A percentile compares a stretch with the other conserved stretches of the same genome.
phyloP scores from a whole-genome alignment of 2,329 filamentous ascomycete genomes.

The Fusarium devonianum region DNA sequence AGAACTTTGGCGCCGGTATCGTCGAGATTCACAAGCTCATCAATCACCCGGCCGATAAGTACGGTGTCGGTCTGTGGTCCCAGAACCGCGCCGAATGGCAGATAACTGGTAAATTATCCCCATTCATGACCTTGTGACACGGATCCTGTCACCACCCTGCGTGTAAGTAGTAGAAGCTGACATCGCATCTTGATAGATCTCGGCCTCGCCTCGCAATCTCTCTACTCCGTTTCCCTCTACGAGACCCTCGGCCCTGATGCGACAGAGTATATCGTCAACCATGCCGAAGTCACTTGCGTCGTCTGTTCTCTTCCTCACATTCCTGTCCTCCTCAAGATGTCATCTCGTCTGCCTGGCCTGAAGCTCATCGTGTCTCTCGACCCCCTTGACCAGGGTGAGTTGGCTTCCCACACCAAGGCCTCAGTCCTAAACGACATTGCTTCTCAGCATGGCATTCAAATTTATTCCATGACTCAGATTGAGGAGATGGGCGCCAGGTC shows the following conservation, averaged over 20 bases:
- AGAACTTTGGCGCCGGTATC: conserved; percentile 85
- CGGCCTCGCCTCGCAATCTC: conserved; percentile 82
- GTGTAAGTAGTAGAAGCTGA: conserved; percentile 17
- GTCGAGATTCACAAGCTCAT: conserved; percentile 80
- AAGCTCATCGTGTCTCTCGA: conserved; percentile 92
- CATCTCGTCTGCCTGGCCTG: conserved; percentile 76
- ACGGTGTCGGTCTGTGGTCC: conserved; percentile 84
- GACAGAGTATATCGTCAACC: conserved; percentile 95
- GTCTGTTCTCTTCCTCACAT: conserved; percentile 83
- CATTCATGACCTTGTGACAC: conserved; percentile 4
- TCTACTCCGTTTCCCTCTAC: conserved; percentile 93
- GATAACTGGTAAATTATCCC: conserved; percentile 65
- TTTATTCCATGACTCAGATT: conserved; percentile 81
- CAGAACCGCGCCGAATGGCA: conserved; percentile 90
- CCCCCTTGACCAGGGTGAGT: conserved; percentile 80
- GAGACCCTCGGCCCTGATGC: conserved; percentile 92
- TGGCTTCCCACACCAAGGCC: conserved; percentile 77
- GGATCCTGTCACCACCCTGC: conserved; percentile 10
- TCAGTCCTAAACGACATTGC: conserved; percentile 80
- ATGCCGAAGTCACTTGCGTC: conserved; percentile 78
- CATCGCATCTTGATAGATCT: conserved; percentile 65
- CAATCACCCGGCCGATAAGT: conserved; percentile 68
- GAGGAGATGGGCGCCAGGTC: conserved; percentile 79
- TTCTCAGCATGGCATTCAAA: conserved; percentile 73
- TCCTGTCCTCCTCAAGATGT: conserved; percentile 79